These are phyloP conservation scores for Sporisorium scitamineum DNA, from an alignment of 1,284 basidiomycete species.

Conservation along the genomic window DNA sequence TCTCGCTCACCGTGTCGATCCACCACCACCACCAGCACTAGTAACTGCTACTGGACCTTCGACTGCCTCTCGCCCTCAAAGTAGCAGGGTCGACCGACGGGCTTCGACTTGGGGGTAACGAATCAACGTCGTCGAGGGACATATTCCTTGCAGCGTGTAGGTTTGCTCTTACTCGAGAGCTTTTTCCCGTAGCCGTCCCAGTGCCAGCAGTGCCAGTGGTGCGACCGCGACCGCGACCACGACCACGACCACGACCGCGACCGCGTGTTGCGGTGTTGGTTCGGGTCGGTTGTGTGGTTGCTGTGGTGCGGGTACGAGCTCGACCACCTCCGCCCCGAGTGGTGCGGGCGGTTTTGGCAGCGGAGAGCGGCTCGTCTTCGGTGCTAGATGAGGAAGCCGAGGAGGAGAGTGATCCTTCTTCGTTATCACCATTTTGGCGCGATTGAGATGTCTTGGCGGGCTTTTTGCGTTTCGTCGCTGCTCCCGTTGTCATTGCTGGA, in stretches of 20 bases:
- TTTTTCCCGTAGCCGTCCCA: constrained; percentile 2
- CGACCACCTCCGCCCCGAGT: constrained; percentile 15
- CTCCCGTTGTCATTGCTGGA: not conserved
- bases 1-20: constrained; percentile 2
- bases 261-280: too few relatives aligned
- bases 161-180: constrained; percentile 13
- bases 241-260: constrained; percentile 7
- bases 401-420: constrained; percentile 14
- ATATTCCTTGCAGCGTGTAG: constrained; percentile 47
- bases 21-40: too few relatives aligned
- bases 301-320: constrained; percentile 4
- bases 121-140: constrained; percentile 43
- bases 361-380: constrained; percentile 8
- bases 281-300: too few relatives aligned
- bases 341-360: constrained; percentile 6
- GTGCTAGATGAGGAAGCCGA: constrained; percentile 11
- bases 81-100: constrained; percentile 34
- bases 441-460: not conserved
- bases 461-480: constrained; percentile 18
- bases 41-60: constrained; percentile 18
- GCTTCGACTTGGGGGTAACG: constrained; percentile 30
- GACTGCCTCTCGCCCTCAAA: constrained; percentile 13
- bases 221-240: constrained; percentile 13
- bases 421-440: not conserved
- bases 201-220: not conserved